Conservation (phyloP, 768 basidiomycete species). For the Mrakia blollopis region DNA sequence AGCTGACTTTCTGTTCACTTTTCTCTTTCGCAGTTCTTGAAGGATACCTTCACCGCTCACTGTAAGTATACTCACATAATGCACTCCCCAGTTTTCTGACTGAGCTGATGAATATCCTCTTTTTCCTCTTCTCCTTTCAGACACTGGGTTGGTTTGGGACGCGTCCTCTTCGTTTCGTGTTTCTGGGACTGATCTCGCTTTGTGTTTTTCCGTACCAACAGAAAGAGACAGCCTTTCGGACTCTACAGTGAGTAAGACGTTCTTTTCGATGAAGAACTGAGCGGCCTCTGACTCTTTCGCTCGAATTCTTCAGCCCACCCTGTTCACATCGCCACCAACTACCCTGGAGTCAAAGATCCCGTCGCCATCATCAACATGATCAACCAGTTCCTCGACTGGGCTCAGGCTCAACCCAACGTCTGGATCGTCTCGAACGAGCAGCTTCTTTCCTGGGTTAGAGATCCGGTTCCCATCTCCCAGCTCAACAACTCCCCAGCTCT, state of each 20-base stretch:
- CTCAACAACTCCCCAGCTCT: constrained; percentile 55
- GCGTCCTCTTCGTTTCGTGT: not conserved
- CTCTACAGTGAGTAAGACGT: constrained; percentile 54
- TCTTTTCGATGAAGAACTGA: too few species aligned
- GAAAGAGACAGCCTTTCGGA: constrained; percentile 71
- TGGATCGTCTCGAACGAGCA: constrained; percentile 71
- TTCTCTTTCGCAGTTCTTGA: constrained; percentile 37
- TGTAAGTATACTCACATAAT: constrained; percentile 41
- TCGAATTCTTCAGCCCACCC: constrained; percentile 52
- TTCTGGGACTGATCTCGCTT: not conserved
- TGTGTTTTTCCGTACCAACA: constrained; percentile 42
- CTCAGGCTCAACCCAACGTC: constrained; percentile 63
- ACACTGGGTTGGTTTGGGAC: not conserved
- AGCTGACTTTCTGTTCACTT: not conserved
- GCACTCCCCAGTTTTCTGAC: constrained; percentile 2
- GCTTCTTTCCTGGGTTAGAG: constrained; percentile 66
- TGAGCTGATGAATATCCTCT: not conserved
- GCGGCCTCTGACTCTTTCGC: too few species aligned
- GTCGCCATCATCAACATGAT: constrained; percentile 66
- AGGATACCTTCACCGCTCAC: constrained; percentile 66
- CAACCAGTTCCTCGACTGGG: constrained; percentile 76
- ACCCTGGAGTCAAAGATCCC: constrained; percentile 45
- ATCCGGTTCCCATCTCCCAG: constrained; percentile 62
- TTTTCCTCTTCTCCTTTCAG: not conserved
- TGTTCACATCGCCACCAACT: constrained; percentile 56